These are phyloP conservation scores for Claviceps sp. DNA, from an alignment of 2,329 filamentous ascomycete species.

Conservation along the genomic window DNA sequence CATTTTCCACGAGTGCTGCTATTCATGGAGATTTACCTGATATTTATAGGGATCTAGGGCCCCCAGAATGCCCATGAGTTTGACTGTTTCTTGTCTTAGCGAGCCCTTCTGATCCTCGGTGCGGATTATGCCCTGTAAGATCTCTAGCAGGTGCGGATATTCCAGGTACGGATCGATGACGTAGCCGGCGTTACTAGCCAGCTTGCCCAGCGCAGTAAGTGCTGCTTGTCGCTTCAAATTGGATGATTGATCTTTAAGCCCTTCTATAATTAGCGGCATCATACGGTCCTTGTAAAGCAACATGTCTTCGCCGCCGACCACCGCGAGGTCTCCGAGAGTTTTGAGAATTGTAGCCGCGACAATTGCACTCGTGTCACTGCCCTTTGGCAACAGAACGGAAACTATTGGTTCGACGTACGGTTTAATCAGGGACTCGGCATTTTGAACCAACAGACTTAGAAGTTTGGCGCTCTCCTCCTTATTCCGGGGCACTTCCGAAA, in stretches of 20 bases:
- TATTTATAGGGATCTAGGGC: slow-evolving; percentile 94
- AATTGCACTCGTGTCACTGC: slow-evolving; percentile 68
- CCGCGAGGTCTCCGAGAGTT: slow-evolving; percentile 86
- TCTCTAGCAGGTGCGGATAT: slow-evolving; percentile 83
- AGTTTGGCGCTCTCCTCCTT: slow-evolving; percentile 95
- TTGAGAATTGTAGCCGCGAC: slow-evolving; percentile 92
- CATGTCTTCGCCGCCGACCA: slow-evolving; percentile 90
- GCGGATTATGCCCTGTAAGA: slow-evolving; percentile 87
- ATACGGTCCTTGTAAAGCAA: slow-evolving; percentile 77
- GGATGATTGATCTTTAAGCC: slow-evolving; percentile 86
- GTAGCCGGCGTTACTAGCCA: slow-evolving; percentile 93
- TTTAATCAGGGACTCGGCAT: slow-evolving; percentile 84
- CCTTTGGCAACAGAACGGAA: slow-evolving; percentile 83
- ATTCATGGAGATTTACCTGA: slow-evolving; percentile 36
- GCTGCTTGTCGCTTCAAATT: slow-evolving; percentile 83
- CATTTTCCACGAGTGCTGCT: background rate
- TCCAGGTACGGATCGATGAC: slow-evolving; percentile 94
- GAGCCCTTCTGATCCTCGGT: slow-evolving; percentile 74
- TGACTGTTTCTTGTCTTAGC: slow-evolving; percentile 86
- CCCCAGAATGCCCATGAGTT: slow-evolving; percentile 87
- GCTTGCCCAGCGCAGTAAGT: slow-evolving; percentile 75
- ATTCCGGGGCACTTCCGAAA: slow-evolving; percentile 83
- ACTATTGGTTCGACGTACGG: slow-evolving; percentile 97
- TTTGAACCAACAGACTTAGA: slow-evolving; percentile 82
- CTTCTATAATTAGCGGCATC: slow-evolving; percentile 91